phyloP scores from a whole-genome alignment of 2,329 filamentous ascomycete species.

The Phialophora macrospora region DNA sequence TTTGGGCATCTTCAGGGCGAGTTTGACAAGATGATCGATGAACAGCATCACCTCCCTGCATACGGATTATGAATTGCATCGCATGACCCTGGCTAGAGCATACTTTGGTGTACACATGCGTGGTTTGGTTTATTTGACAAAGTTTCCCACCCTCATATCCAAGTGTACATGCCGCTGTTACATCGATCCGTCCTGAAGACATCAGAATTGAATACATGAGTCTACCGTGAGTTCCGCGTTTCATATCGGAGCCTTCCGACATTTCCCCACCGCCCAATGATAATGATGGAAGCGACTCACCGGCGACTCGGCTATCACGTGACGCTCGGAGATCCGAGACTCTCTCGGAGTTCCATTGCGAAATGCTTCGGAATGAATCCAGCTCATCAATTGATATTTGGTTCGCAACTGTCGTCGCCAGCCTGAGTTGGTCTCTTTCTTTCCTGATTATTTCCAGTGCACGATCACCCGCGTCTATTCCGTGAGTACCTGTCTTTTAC shows the following conservation, averaged over 20 bases:
- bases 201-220: slow-evolving; percentile 2
- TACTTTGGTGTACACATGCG: slow-evolving; percentile 3
- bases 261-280: no score
- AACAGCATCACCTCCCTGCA: slow-evolving; percentile 2
- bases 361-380: no score
- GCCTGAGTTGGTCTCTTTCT: background rate
- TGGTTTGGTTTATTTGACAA: background rate
- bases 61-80: slow-evolving; percentile 26
- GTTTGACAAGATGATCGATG: slow-evolving; percentile 15
- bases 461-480: background rate
- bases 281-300: no score
- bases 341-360: no score
- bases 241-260: no score
- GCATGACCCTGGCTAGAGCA: slow-evolving; percentile 20
- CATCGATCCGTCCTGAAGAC: slow-evolving; percentile 12
- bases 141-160: background rate
- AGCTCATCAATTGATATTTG: background rate
- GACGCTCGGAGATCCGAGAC: no score
- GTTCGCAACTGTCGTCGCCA: background rate
- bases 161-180: slow-evolving; percentile 8
- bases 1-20: slow-evolving; percentile 18
- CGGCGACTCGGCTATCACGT: no score
- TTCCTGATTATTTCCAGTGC: background rate
- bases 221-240: background rate
- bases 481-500: background rate